Base-by-base conservation (phyloP, 169 alveolate species). In the Toxoplasma gondii region DNA sequence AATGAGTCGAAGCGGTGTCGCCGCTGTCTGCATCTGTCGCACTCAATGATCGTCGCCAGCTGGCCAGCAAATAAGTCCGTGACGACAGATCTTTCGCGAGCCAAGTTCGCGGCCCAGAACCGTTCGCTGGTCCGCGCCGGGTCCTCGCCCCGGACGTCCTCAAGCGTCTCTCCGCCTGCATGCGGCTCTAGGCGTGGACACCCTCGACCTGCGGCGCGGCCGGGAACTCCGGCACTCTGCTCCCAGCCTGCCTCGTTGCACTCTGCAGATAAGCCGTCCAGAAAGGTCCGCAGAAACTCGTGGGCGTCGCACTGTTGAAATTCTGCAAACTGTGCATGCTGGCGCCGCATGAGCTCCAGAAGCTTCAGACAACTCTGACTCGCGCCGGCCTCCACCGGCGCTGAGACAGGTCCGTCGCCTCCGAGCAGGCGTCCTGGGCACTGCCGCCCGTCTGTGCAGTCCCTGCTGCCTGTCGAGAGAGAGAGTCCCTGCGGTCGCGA, bases 51-150 rank as follows among this genome's bases (percentile, higher is more conserved):
- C 38, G 95, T 74, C 34, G 45, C 95, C 12, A 45, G 91, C 82
- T 74, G 92, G 58, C 95, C 95, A 12, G 83, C 95, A 82, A 92
- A 92, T 31, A 92, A 19, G 39, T 92, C 95, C n/a, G 95, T 92
- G 36, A 92, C 86, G 10, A 92, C 80, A 31, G 95, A 92, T 39
- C 58, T 69, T 39, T 92, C 95, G 38, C 78, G 45, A 0, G 38
- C 84, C 16, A 92, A 41, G 34, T 34, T 45, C 38, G 45, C 92
- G 24, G 58, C 31, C 95, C 95, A 92, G 64, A 92, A 92, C 4
- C 95, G 41, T 16, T 92, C 92, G 87, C 95, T 86, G 64, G 86
- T 36, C n/a, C 34, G 38, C 38, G n/a, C 44, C 29, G 69, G n/a
- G 31, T 31, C n/a, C 38, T 92, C 95, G 44, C 88, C 92, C 54